Base-by-base conservation (phyloP, 768 basidiomycete species). In the Russula ochroleuca region DNA sequence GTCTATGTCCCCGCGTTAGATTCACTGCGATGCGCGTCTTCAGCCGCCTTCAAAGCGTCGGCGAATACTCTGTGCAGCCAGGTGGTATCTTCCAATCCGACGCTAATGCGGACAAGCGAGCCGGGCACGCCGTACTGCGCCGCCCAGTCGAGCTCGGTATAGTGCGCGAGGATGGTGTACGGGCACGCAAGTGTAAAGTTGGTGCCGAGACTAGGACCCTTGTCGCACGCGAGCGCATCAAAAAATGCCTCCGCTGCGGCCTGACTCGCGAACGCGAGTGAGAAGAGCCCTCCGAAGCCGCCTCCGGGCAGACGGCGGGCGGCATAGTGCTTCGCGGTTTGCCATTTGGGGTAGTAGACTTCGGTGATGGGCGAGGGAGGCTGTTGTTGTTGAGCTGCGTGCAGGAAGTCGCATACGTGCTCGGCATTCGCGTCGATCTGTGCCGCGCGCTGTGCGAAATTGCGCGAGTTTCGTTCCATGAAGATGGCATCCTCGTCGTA, bases 401-500 rank as follows among this genome's bases (percentile, higher is more conserved):
- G 81, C 33, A 99, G 79, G 72, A 88, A 84, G 59, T 90, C 87
- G 74, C 93, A 95, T 61, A 95, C 78, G 49, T 82, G 83, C 72
- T 92, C 86, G 4, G 95, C 79, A 73, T 96, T 98, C 37, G 74
- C 73, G 73, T 98, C 92, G 74, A 96, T 92, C 58, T 78, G 73
- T 60, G 78, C 78, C 68, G 94, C 81, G 59, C 96, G 91, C 9
- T 77, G 79, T 57, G 80, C 76, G 78, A 96, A 98, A 76, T 97
- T 87, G 56, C 96, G 91, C 19, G 96, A 98, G 76, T 99, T 99
- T 68, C 95, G 90, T 73, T 99, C 96, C 90, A 99, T 90, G 79
- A 86, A 96, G 61, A 98, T 85, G 47, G 92, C 94, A 71, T 99
- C 96, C 73, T 94, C 91, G 70, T 84, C 81, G 68, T 88, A 98